Conservation (phyloP, 139 green algal genomes). For the Desmodesmus armatus region DNA sequence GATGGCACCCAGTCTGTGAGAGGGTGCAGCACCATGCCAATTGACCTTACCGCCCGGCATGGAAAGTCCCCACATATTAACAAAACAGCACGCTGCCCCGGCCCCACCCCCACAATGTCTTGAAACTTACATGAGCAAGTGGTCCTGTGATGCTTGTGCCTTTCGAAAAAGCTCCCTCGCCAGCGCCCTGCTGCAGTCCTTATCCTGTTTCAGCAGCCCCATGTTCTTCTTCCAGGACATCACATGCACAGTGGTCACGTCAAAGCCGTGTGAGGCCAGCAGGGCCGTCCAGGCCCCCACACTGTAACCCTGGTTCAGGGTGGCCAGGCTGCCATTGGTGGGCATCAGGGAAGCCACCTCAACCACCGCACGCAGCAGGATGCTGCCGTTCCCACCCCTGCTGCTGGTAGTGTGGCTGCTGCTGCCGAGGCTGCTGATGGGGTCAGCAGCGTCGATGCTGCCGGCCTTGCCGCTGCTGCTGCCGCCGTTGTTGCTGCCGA, state of each 20-base stretch:
- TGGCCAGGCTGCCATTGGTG: conserved; percentile 65
- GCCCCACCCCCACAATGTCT: background rate
- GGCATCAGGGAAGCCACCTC: conserved; percentile 60
- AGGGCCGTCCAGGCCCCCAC: conserved; percentile 69
- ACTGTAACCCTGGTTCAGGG: conserved; percentile 15
- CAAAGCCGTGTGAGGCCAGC: conserved; percentile 62
- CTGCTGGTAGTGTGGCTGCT: background rate
- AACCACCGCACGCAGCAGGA: conserved; percentile 55
- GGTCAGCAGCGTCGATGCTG: background rate
- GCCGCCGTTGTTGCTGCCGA: background rate
- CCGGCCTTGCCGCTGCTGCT: background rate
- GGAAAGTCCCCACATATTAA: background rate
- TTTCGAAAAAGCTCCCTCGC: conserved; percentile 34
- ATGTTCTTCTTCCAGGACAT: conserved; percentile 74
- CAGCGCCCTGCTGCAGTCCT: conserved; percentile 72
- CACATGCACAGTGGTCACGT: conserved; percentile 55
- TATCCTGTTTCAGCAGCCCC: conserved; percentile 65
- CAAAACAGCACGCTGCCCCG: background rate
- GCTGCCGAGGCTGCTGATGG: background rate
- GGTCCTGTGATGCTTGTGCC: background rate
- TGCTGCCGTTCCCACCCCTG: background rate
- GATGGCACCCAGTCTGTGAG: background rate
- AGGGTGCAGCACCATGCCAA: background rate
- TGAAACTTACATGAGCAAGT: conserved; percentile 9
- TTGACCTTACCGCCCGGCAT: background rate